phyloP scores from a whole-genome alignment of 176 grass and related monocot species.

The Oryza punctata region DNA sequence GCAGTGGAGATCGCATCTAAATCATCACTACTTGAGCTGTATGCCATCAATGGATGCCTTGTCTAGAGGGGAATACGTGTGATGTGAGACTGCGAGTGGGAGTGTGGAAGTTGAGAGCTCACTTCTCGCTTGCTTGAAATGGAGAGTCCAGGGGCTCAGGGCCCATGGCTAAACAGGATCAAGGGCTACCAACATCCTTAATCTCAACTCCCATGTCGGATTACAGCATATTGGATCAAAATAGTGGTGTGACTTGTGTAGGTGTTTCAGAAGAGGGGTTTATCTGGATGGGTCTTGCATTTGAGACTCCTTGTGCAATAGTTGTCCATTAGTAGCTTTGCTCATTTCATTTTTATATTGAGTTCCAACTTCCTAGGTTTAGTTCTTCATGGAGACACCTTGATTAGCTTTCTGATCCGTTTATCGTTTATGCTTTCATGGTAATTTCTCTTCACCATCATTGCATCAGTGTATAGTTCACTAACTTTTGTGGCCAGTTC shows the following conservation, averaged over 20 bases:
- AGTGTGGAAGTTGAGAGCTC: neutral
- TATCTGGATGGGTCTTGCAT: neutral
- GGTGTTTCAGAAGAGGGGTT: neutral
- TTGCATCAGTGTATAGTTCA: neutral
- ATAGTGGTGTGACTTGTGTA: neutral
- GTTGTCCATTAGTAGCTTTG: neutral
- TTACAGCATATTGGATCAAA: neutral
- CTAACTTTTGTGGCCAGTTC: neutral
- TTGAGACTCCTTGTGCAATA: neutral
- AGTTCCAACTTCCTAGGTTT: no score
- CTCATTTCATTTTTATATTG: no score
- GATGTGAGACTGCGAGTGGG: neutral
- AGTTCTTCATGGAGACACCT: neutral
- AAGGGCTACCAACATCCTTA: neutral
- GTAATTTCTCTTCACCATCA: neutral
- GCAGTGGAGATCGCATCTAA: neutral
- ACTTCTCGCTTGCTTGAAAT: neutral
- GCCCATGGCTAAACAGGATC: neutral
- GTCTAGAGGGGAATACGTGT: neutral
- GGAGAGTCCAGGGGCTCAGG: neutral
- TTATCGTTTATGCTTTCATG: neutral
- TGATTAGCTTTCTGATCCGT: neutral
- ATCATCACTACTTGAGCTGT: neutral
- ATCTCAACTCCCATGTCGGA: neutral
- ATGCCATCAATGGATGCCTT: neutral